Base-by-base conservation (phyloP, 495 filamentous ascomycete species). In the Eremomyces bilateralis region DNA sequence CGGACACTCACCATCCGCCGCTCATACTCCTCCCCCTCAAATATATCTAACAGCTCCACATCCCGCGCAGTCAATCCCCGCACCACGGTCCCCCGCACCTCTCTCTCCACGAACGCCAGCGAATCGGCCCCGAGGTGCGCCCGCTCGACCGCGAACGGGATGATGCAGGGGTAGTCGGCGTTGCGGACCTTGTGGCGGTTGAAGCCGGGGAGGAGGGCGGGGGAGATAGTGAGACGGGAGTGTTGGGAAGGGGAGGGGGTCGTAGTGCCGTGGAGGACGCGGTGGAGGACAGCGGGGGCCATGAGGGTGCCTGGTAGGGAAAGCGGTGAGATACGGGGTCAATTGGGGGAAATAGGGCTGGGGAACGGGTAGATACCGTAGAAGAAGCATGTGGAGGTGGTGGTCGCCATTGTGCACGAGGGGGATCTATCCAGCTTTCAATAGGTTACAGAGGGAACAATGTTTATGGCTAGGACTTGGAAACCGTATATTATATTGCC, bases 161-260 rank as follows among this genome's bases (percentile, higher is more conserved):
- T 54, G 21, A 97, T 78, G n/a, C 73, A 85, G 0, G 88, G 88
- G 48, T 92, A 97, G 53, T 90, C 81, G 30, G 65, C 73, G 20
- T 52, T 27, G 1, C 45, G 54, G 18, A 82, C 77, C 19, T 67
- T 64, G 53, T 76, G 76, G 6, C 83, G 75, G 34, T 63, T 64
- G 53, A 71, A 76, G 5, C 65, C 62, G 40, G 69, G 70, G 5
- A 97, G 65, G 25, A 91, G 54, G 13, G 88, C 85, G 0, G 81
- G 80, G 3, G 63, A 58, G 54, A 80, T 70, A 3, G 46, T 62
- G 38, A 88, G 61, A n/a, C n/a, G n/a, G n/a, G n/a, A n/a, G n/a
- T n/a, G n/a, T n/a, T n/a, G n/a, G 12, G 65, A 18, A 21, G 18
- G 36, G 24, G 10, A 25, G 34, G 27, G 35, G 57, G 47, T 36